phyloP scores from a whole-genome alignment of 371 early-diverging fungal species.

The Saksenaea vasiformis region DNA sequence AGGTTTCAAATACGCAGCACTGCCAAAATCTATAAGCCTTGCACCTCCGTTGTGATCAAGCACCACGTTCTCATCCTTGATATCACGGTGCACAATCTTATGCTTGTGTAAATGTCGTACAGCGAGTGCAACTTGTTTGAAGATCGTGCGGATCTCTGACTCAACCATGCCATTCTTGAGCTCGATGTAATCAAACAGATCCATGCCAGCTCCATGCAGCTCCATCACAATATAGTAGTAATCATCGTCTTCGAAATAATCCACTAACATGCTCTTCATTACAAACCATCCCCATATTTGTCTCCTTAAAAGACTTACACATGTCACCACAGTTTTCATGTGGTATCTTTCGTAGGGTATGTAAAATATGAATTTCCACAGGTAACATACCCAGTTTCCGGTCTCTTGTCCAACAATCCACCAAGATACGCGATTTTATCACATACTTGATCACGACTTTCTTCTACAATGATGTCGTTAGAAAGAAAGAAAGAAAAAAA shows the following conservation, averaged over 20 bases:
- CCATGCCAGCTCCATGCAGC: slow-evolving; percentile 66
- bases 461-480: slow-evolving; percentile 26
- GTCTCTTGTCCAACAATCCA: slow-evolving; percentile 72
- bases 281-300: background rate
- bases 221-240: slow-evolving; percentile 73
- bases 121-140: slow-evolving; percentile 63
- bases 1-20: slow-evolving; percentile 63
- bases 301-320: slow-evolving; percentile 33
- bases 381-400: slow-evolving; percentile 67
- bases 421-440: slow-evolving; percentile 72
- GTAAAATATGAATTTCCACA: slow-evolving; percentile 69
- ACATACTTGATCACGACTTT: slow-evolving; percentile 79
- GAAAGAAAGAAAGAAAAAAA: slow-evolving; percentile 8
- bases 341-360: slow-evolving; percentile 58
- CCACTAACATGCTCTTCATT: slow-evolving; percentile 24
- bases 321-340: slow-evolving; percentile 67
- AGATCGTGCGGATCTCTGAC: slow-evolving; percentile 57
- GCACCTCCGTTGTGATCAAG: slow-evolving; percentile 58
- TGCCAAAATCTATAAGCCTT: slow-evolving; percentile 77
- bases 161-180: slow-evolving; percentile 58
- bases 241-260: slow-evolving; percentile 69
- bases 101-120: slow-evolving; percentile 69
- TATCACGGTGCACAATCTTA: slow-evolving; percentile 79
- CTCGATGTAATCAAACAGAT: slow-evolving; percentile 79
- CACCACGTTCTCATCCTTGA: slow-evolving; percentile 79